Conservation (phyloP, 2,329 filamentous ascomycete species). For the Penicillium brasilianum region DNA sequence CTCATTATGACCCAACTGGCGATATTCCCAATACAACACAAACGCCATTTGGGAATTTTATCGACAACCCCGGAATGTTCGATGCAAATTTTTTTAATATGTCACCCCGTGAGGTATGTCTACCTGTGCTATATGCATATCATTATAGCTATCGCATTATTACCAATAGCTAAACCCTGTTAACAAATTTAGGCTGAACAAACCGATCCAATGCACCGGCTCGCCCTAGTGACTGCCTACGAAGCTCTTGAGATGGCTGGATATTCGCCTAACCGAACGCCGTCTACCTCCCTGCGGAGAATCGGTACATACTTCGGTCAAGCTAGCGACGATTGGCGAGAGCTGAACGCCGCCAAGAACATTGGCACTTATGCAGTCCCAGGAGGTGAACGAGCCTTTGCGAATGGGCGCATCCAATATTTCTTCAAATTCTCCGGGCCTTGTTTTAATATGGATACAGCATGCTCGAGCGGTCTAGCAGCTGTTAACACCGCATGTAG, state of each 20-base stretch:
- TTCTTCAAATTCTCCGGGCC: slow-evolving; percentile 7
- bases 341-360: neutral
- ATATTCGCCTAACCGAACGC: slow-evolving; percentile 35
- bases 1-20: neutral
- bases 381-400: neutral
- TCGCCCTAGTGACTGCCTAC: slow-evolving; percentile 72
- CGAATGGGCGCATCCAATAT: slow-evolving; percentile 4
- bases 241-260: slow-evolving; percentile 57
- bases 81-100: slow-evolving; percentile 79
- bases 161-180: neutral
- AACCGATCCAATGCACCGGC: slow-evolving; percentile 60
- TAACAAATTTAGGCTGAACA: slow-evolving; percentile 47
- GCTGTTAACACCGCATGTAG: slow-evolving; percentile 3
- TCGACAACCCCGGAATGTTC: slow-evolving; percentile 72
- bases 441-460: slow-evolving; percentile 4
- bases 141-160: neutral
- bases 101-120: slow-evolving; percentile 70
- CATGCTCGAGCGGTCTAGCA: neutral
- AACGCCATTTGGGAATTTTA: slow-evolving; percentile 51
- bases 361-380: neutral
- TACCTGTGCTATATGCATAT: neutral
- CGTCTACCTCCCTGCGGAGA: slow-evolving; percentile 63
- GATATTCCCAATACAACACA: neutral
- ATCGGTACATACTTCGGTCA: slow-evolving; percentile 8
- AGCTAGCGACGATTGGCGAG: neutral